Conservation (phyloP, 176 grass and related monocot species). For the Miscanthus lutarioriparius region DNA sequence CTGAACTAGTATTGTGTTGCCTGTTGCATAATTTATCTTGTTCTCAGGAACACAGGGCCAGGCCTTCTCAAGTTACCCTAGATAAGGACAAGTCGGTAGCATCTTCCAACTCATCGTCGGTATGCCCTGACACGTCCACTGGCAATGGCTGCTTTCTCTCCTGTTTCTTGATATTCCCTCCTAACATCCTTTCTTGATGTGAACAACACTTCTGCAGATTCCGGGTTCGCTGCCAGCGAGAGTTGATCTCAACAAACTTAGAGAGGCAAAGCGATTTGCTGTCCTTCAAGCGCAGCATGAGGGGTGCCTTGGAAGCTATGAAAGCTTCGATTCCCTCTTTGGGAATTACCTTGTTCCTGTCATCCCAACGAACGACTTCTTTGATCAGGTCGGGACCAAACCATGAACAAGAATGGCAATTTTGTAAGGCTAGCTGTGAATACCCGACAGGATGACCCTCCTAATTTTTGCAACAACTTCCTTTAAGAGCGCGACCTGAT, state of each 20-base stretch:
- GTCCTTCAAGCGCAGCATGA: slow-evolving; percentile 73
- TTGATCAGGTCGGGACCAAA: slow-evolving; percentile 25
- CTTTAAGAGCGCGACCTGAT: not conserved
- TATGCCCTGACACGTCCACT: slow-evolving; percentile 31
- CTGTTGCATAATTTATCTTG: not conserved
- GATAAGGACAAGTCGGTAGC: slow-evolving; percentile 50
- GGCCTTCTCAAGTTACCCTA: slow-evolving; percentile 38
- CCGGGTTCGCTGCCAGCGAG: slow-evolving; percentile 22
- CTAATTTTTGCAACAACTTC: not conserved
- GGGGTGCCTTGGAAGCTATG: slow-evolving; percentile 75
- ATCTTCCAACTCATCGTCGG: slow-evolving; percentile 28
- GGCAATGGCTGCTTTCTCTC: not conserved
- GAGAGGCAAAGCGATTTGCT: slow-evolving; percentile 71
- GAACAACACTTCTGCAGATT: slow-evolving; percentile 45
- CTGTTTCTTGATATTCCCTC: slow-evolving; percentile 12
- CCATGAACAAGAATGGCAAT: not conserved
- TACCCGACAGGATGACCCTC: not conserved
- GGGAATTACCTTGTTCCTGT: slow-evolving; percentile 89
- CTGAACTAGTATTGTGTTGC: not conserved
- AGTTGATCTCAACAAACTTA: slow-evolving; percentile 63
- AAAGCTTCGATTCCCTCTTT: slow-evolving; percentile 79
- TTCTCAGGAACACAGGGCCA: slow-evolving; percentile 41
- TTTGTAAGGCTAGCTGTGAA: not conserved
- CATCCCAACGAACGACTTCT: slow-evolving; percentile 55
- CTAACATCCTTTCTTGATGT: slow-evolving; percentile 28